A percentile compares a stretch with the other conserved stretches of the same genome.
phyloP scores from a whole-genome alignment of 768 basidiomycete genomes.

The Agaricus sinodeliciosus region DNA sequence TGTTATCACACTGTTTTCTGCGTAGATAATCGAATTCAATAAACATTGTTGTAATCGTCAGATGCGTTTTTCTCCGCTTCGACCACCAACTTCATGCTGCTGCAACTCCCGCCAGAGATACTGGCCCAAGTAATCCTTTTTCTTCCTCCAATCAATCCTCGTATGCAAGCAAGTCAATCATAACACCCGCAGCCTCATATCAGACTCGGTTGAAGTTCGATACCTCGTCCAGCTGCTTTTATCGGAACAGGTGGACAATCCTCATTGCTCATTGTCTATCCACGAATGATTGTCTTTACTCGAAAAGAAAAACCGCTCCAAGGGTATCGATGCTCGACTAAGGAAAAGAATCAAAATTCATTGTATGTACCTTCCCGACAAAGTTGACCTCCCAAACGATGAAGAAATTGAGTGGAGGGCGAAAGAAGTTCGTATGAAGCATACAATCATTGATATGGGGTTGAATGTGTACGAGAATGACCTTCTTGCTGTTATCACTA shows the following conservation, averaged over 20 bases:
- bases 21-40: not conserved
- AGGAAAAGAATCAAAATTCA: slow-evolving; percentile 21
- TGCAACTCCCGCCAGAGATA: slow-evolving; percentile 20
- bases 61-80: not conserved
- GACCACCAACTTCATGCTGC: slow-evolving; percentile 5
- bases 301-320: slow-evolving; percentile 19
- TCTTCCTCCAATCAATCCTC: not conserved
- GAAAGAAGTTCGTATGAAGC: slow-evolving; percentile 21
- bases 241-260: slow-evolving; percentile 12
- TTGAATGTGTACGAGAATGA: slow-evolving; percentile 38
- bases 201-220: slow-evolving; percentile 3
- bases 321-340: slow-evolving; percentile 18
- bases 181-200: slow-evolving; percentile 2
- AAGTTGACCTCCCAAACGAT: not conserved
- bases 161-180: not conserved
- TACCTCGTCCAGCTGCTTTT: slow-evolving; percentile 5
- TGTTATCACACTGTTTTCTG: not conserved
- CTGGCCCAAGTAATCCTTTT: slow-evolving; percentile 1
- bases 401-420: slow-evolving; percentile 25
- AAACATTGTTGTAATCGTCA: not conserved
- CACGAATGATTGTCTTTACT: slow-evolving; percentile 7
- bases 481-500: slow-evolving; percentile 33
- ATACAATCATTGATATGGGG: slow-evolving; percentile 35
- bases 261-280: not conserved
- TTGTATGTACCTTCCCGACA: slow-evolving; percentile 26